Conservation (phyloP, 495 filamentous ascomycete genomes). For the Daldinia bambusicola region DNA sequence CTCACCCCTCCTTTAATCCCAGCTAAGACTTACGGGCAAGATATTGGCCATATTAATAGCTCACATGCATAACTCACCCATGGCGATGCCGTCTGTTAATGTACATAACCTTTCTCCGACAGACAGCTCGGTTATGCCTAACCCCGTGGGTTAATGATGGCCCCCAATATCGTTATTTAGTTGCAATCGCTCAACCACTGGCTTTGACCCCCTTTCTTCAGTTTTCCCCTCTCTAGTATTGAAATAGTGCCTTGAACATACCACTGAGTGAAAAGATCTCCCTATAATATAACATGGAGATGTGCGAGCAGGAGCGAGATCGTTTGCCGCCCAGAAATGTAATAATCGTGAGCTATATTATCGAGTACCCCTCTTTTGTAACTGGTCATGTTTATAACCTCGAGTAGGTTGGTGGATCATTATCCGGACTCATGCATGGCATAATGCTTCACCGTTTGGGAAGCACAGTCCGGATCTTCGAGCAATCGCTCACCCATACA, state of each 20-base stretch:
- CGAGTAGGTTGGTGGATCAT: background rate
- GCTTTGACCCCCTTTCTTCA: background rate
- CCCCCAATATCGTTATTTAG: background rate
- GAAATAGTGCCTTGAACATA: background rate
- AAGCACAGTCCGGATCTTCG: background rate
- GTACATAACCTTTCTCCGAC: background rate
- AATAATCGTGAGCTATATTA: background rate
- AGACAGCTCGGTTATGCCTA: background rate
- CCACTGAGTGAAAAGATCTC: background rate
- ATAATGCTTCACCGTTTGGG: background rate
- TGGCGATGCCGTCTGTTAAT: background rate
- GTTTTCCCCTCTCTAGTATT: background rate
- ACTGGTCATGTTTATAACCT: background rate
- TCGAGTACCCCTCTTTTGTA: background rate
- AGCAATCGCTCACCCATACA: background rate
- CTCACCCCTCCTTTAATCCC: background rate
- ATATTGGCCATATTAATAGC: background rate
- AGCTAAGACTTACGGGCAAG: background rate
- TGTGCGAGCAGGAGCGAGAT: background rate
- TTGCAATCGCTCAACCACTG: background rate
- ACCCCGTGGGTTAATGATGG: background rate
- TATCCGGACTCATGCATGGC: slow-evolving; percentile 2
- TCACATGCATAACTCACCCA: background rate
- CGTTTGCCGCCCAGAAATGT: background rate
- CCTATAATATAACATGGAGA: background rate